These are phyloP conservation scores for Rhizopogon vinicolor DNA, from an alignment of 768 basidiomycete genomes.

Conservation along the genomic window DNA sequence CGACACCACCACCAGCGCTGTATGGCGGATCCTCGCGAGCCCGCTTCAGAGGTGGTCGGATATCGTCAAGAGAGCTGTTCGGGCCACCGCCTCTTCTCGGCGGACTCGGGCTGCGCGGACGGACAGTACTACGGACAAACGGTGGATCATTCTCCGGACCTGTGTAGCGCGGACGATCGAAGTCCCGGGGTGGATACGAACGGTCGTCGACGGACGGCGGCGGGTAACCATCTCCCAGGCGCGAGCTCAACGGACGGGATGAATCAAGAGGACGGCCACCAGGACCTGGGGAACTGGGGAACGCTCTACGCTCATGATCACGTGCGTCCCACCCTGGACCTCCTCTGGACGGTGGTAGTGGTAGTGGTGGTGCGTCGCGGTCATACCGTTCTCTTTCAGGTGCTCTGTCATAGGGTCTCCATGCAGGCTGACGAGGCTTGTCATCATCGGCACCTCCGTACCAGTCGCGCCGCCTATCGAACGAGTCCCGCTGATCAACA, in stretches of 20 bases:
- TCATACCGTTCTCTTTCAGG: conserved; percentile 36
- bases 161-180: conserved; percentile 25
- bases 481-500: conserved; percentile 25
- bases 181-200: conserved; percentile 22
- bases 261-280: conserved; percentile 1
- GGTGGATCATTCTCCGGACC: conserved; percentile 17
- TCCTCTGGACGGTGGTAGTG: conserved; percentile 14
- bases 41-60: conserved; percentile 42
- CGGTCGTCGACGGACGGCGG: conserved; percentile 17
- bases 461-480: conserved; percentile 26
- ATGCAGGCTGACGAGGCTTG: conserved; percentile 26
- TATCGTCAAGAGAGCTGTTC: conserved; percentile 28
- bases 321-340: conserved; percentile 3
- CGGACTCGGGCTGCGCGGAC: conserved; percentile 44
- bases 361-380: conserved; percentile 23
- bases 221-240: conserved; percentile 23
- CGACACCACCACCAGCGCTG: conserved; percentile 7
- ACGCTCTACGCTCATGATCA: conserved; percentile 7
- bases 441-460: conserved; percentile 36
- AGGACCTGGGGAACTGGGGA: neutral
- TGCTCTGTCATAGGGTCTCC: conserved; percentile 32
- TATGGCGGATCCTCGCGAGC: conserved; percentile 37
- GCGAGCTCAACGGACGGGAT: conserved; percentile 22
- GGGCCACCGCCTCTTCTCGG: conserved; percentile 27
- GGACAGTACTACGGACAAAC: conserved; percentile 33